Base-by-base conservation (phyloP, 2,329 filamentous ascomycete genomes). In the Cladophialophora immunda region DNA sequence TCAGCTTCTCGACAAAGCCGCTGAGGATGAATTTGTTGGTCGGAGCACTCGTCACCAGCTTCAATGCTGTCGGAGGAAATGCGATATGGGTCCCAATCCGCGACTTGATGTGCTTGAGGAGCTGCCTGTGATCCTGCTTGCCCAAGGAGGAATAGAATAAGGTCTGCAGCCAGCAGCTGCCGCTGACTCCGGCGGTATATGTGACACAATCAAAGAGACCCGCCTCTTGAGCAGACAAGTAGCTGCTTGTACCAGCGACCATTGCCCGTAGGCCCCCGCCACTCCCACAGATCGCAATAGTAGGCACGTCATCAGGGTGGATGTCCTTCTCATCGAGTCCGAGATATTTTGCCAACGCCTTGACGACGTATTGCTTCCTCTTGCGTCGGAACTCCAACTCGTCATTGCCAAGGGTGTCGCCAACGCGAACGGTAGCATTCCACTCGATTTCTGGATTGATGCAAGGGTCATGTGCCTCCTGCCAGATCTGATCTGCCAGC, bases 181-280 rank as follows among this genome's bases (percentile, higher is more conserved):
- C 95, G 76, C 93, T 97, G 57, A 99, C 95, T 0, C 95, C 95
- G 4, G 94, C 93, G 0, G 93, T 97, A 75, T 99, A 99, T 1
- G 94, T 98, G 11, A 92, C 86, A 76, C 95, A 98, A 78, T 97
- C 94, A 76, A 97, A 96, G 0, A 99, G 82, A 0, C 95, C 95
- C 65, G 92, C 91, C 76, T 97, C 91, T 67, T 93, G 88, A 0
- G 93, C 86, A 2, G 93, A 94, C 9, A 95, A 83, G 68, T 96
- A 90, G 0, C 94, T 97, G 0, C 94, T 94, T 0, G 93, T 90
- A 3, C 94, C 94, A 1, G 95, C 94, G 19, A 98, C 92, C 41
- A 99, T 85, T 1, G 95, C 95, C 58, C 95, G 86, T 55, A 99
- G 80, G 0, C 95, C 95, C 64, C 95, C 95, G 9, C 95, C 95